Base-by-base conservation (phyloP, 345 rosid species). In the Brassica cretica region DNA sequence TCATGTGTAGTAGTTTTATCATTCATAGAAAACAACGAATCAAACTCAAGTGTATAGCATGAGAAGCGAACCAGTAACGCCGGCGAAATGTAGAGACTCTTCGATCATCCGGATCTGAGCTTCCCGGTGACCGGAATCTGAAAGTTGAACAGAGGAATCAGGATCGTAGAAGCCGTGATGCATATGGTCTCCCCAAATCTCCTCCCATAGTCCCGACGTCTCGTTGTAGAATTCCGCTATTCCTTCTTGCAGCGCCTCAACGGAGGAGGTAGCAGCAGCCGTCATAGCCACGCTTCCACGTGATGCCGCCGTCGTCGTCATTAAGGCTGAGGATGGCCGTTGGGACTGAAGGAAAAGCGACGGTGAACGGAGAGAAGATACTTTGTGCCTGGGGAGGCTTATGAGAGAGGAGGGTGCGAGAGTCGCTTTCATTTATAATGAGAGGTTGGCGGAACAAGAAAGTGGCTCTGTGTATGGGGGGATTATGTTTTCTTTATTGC, bases 161-260 rank as follows among this genome's bases (percentile, higher is more conserved):
- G 86, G 80, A 3, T 89, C 89, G 79, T 94, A 94, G 73, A 85
- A 94, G 19, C 98, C 98, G 64, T 94, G 98, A 80, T 94, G 98
- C 97, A 94, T 89, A 66, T 94, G 98, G 74, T 92, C 94, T 33
- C 98, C 98, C 98, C 98, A 94, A 2, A 94, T 80, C 62, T 87
- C 85, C 70, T 94, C 98, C 98, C 96, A 94, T 4, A 87, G 0
- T 1, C 87, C 88, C 1, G 98, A 90, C 11, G 97, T 91, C 87
- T 92, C 88, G 83, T 94, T 94, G 86, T 92, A 94, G 27, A 92
- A 84, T n/a, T 84, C 94, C 0, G 98, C 93, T 27, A 94, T 94
- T 15, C 96, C 97, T 67, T 89, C 66, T 62, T 80, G 82, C 49
- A 94, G 75, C 70, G 56, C 68, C 10, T 39, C 63, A 7, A 39